These are phyloP conservation scores for Colletotrichum sojae DNA, from an alignment of 2,329 filamentous ascomycete genomes.

Conservation along the genomic window DNA sequence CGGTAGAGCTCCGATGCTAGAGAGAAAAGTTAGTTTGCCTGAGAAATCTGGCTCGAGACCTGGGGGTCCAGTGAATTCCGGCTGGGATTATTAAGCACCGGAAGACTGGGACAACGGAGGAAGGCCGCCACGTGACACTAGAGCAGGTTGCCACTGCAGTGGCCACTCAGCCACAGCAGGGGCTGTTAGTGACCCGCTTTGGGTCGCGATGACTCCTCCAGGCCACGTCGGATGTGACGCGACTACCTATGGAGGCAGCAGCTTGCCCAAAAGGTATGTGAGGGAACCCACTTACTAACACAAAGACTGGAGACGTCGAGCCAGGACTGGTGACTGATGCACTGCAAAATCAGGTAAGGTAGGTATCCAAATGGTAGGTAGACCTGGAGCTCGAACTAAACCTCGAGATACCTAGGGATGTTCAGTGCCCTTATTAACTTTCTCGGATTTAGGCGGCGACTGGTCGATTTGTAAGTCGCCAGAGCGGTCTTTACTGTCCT, in stretches of 20 bases:
- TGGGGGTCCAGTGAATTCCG: too few species aligned
- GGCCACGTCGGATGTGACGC: background rate
- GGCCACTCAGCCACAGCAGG: constrained; percentile 22
- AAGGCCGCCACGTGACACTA: constrained; percentile 22
- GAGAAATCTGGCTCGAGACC: constrained; percentile 35
- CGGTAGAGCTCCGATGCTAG: constrained; percentile 31
- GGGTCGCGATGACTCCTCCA: constrained; percentile 15
- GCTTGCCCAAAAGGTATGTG: constrained; percentile 10
- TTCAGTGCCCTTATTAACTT: constrained; percentile 16
- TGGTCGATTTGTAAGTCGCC: background rate
- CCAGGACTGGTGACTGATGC: background rate
- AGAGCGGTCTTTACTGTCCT: too few species aligned
- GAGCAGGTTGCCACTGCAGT: background rate
- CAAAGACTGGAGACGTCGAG: background rate
- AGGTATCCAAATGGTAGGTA: too few species aligned
- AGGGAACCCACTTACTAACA: constrained; percentile 28
- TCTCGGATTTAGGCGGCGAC: constrained; percentile 31
- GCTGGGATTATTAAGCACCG: background rate
- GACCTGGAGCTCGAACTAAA: background rate
- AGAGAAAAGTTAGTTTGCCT: constrained; percentile 37
- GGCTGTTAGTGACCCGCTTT: constrained; percentile 1
- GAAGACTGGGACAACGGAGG: too few species aligned
- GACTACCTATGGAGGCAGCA: constrained; percentile 8
- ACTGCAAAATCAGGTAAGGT: constrained; percentile 3
- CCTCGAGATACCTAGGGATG: constrained; percentile 1